Conservation (phyloP, 2,329 filamentous ascomycete species). For the Aspergillus chevalieri region DNA sequence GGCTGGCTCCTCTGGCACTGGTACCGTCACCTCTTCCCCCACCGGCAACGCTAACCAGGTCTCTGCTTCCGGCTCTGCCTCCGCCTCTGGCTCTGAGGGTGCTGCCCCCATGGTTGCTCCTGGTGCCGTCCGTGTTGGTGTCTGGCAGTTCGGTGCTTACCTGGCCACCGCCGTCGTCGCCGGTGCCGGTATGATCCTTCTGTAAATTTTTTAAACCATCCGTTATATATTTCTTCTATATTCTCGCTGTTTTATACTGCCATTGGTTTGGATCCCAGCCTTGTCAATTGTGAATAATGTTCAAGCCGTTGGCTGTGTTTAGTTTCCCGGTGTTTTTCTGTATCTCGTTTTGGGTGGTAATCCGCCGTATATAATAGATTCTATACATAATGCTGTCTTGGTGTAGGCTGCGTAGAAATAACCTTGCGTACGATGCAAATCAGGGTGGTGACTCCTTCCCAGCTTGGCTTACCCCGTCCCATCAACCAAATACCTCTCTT, state of each 20-base stretch:
- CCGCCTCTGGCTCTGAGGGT: conserved; percentile 17
- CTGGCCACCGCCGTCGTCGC: conserved; percentile 32
- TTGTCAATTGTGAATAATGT: not conserved
- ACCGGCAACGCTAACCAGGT: conserved; percentile 17
- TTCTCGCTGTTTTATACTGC: not conserved
- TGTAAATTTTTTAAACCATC: conserved; percentile 22
- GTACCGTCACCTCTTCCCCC: conserved; percentile 30
- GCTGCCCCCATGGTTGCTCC: conserved; percentile 22
- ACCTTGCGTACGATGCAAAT: no score
- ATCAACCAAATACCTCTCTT: no score
- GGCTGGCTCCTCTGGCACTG: conserved; percentile 33
- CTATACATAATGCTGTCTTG: not conserved
- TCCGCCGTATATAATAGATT: not conserved
- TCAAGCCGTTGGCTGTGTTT: not conserved
- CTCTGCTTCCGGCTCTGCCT: conserved; percentile 9
- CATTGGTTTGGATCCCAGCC: not conserved
- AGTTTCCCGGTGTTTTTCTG: not conserved
- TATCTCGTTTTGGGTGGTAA: not conserved
- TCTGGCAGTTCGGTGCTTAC: conserved; percentile 33
- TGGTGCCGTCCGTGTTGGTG: conserved; percentile 25
- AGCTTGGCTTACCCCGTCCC: no score
- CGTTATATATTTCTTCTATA: not conserved
- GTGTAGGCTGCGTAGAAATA: not conserved
- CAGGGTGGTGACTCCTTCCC: not conserved
- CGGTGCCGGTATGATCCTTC: conserved; percentile 38